Evolutionary conservation across 2,329 filamentous ascomycete species (phyloP).

Genomic region (Botrytis galanthina): DNA sequence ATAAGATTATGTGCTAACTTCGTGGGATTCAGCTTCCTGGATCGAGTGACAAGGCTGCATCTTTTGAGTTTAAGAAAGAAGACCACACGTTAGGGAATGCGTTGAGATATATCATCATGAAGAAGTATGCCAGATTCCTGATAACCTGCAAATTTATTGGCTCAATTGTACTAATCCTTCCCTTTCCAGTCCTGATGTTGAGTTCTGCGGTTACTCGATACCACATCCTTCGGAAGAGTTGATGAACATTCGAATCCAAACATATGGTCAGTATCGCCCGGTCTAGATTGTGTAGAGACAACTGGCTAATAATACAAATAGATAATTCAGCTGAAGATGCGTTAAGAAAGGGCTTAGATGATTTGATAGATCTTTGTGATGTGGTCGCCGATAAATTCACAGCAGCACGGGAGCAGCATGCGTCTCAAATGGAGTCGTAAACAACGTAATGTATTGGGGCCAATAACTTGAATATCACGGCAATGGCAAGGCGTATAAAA

Average conservation of each 20-base stretch:
- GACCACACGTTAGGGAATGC: constrained; percentile 96
- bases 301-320: constrained; percentile 41
- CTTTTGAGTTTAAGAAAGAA: constrained; percentile 91
- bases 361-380: constrained; percentile 89
- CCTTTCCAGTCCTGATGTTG: constrained; percentile 74
- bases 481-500: constrained; percentile 37
- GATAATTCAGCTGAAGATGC: constrained; percentile 80
- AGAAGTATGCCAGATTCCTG: constrained; percentile 66
- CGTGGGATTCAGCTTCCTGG: constrained; percentile 10
- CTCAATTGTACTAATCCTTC: constrained; percentile 21
- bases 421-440: constrained; percentile 25
- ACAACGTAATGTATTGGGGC: constrained; percentile 11
- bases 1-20: not conserved
- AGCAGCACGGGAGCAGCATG: constrained; percentile 55
- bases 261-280: constrained; percentile 67
- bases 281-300: not conserved
- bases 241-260: constrained; percentile 98
- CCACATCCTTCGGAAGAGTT: constrained; percentile 93
- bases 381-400: constrained; percentile 90
- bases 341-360: constrained; percentile 83
- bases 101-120: constrained; percentile 93
- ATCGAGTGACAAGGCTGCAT: constrained; percentile 71
- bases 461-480: constrained; percentile 12
- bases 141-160: not conserved
- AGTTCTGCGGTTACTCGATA: constrained; percentile 98